Evolutionary conservation across 192 early-diverging fungal species (phyloP), one percentile per base, ranked within the genome.

Genomic region (Coemansia sp.): DNA sequence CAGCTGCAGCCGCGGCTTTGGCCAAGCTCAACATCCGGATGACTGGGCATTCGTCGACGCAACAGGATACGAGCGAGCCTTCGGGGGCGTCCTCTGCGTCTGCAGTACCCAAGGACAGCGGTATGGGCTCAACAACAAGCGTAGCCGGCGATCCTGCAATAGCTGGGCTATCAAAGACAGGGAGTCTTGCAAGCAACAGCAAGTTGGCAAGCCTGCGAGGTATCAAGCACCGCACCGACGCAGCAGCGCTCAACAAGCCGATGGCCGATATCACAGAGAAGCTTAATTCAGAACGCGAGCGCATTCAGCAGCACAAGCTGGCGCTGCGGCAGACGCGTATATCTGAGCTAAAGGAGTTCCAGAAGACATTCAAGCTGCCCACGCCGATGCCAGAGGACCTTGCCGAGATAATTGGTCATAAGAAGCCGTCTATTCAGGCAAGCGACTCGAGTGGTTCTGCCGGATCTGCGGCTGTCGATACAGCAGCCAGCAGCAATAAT

Each of bases 381-480:
- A 83, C 83, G 11, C 91, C 93, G 8, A 85, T 93, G 58, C 93
- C 93, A 0, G 78, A 84, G 22, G 93, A 95, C 63, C 70, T 95
- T 24, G 81, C 86, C 19, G 86, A 89, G 44, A 88, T 95, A 27
- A 64, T 93, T 43, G 74, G 85, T 2, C 86, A 74, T 53, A 83
- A 72, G 59, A 69, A 75, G 56, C 34, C 51, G 55, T 25, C 27
- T 7, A 25, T 42, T 7, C 62, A 64, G 54, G 47, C 51, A 55
- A 34, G 17, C 46, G 61, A 62, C 46, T 42, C 52, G 3, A 59
- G 55, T 37, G 55, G 15, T 14, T 48, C 52, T 8, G 56, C 53
- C 40, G 53, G 18, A 17, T 48, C 59, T 55, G 24, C 66, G 10
- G 13, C 25, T 19, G 43, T 53, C 17, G 49, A 19, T 17, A 68